Percentiles rank a stretch among this genome's conserved stretches.
Conservation (phyloP, 768 basidiomycete genomes). For the Phlebiopsis gigantea region DNA sequence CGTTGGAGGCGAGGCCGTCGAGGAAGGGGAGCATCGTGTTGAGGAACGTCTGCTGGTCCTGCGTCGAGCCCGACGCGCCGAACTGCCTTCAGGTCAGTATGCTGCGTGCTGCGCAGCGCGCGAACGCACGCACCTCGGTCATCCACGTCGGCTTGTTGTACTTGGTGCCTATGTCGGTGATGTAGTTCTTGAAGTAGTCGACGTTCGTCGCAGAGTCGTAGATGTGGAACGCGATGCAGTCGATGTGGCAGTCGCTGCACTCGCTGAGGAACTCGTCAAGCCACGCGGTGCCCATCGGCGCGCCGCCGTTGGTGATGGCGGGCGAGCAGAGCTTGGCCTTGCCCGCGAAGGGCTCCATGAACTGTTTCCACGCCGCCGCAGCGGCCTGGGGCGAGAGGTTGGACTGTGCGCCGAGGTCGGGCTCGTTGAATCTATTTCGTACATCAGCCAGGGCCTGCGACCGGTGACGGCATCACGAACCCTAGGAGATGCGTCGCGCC, state of each 20-base stretch:
- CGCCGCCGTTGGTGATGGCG: slow-evolving; percentile 28
- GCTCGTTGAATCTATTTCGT: slow-evolving; percentile 25
- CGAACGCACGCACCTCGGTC: slow-evolving; percentile 20
- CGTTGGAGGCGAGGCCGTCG: slow-evolving; percentile 20
- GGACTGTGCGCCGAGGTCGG: slow-evolving; percentile 24
- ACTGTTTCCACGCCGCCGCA: slow-evolving; percentile 24
- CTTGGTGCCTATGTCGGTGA: slow-evolving; percentile 22
- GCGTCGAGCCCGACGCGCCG: slow-evolving; percentile 21
- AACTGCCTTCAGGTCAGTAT: slow-evolving; percentile 14
- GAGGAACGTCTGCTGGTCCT: slow-evolving; percentile 23
- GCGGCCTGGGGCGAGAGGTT: slow-evolving; percentile 25
- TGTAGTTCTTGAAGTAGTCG: slow-evolving; percentile 27
- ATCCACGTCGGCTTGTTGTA: slow-evolving; percentile 26
- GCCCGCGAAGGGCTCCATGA: slow-evolving; percentile 28
- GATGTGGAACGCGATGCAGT: slow-evolving; percentile 26
- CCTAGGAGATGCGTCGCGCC: slow-evolving; percentile 25
- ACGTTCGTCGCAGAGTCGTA: slow-evolving; percentile 27
- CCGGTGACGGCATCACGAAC: slow-evolving; percentile 12
- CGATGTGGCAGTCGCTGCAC: slow-evolving; percentile 25
- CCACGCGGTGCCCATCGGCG: slow-evolving; percentile 28
- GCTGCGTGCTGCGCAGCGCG: background rate
- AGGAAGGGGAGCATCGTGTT: slow-evolving; percentile 24
- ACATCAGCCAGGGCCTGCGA: background rate
- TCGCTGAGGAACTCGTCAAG: slow-evolving; percentile 24
- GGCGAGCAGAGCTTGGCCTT: slow-evolving; percentile 26